Evolutionary conservation across 306 rosid species (phyloP), one percentile per base, ranked within the genome.

Genomic region (Inga leiocalycina): DNA sequence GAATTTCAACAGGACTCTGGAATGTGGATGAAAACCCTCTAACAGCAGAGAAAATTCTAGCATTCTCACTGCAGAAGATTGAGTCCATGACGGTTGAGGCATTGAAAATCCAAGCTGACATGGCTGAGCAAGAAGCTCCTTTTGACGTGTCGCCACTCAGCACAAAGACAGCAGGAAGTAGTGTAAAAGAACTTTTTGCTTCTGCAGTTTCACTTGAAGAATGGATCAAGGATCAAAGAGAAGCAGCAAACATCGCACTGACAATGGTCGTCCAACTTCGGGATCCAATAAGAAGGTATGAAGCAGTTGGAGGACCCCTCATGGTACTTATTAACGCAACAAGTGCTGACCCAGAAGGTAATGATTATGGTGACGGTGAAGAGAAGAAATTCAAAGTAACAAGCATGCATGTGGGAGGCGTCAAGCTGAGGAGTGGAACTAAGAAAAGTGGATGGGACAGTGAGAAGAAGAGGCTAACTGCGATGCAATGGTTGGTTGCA

Each of bases 401-500:
- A 9, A 94, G 93, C 87, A 65, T 92, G 80, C 94, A 94, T 71
- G 92, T 91, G 71, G 99, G 98, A 43, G 98, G 99, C 17, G 83
- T 97, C 84, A 92, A 87, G 81, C 88, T 90, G 84, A 87, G 88
- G 80, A 81, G 89, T 24, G 81, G 71, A 57, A 86, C 84, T 37
- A 89, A 87, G 88, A 92, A 80, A 80, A 90, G 81, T 59, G 88
- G 79, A 8, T 93, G 94, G 98, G 98, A 92, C 64, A 81, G 75
- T 62, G 98, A 90, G 90, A 96, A 86, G 85, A 92, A 88, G 49
- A 92, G 91, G 79, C 80, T 93, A 69, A 93, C 99, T 8, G 98
- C 97, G 69, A 92, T 90, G 93, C 98, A 96, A 79, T 93, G 99
- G 99, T 85, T 96, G 80, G 92, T 96, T 76, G 92, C 93, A 24